phyloP scores from a whole-genome alignment of 106 monocot species.

The Triglochin maritima region DNA sequence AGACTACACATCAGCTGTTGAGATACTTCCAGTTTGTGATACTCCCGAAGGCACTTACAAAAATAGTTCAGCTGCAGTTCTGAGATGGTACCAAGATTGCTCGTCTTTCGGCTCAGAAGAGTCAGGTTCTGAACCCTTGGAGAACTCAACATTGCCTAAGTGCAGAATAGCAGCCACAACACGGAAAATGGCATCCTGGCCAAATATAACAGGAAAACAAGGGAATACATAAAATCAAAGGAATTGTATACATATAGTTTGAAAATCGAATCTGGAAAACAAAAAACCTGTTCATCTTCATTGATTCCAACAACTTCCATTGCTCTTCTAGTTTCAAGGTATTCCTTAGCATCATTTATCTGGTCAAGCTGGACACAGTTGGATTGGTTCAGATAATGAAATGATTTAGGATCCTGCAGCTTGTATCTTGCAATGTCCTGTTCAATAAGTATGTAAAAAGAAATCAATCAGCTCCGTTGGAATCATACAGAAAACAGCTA shows the following conservation, averaged over 20 bases:
- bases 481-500: too few species aligned
- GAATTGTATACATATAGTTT: neutral
- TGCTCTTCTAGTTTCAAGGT: constrained; percentile 71
- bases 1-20: neutral
- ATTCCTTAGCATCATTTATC: constrained; percentile 57
- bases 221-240: neutral
- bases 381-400: constrained; percentile 91
- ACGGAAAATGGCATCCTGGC: constrained; percentile 88
- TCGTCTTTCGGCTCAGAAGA: constrained; percentile 26
- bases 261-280: neutral
- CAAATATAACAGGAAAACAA: neutral
- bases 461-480: neutral
- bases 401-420: constrained; percentile 54
- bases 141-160: constrained; percentile 55
- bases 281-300: constrained; percentile 53
- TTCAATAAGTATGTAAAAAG: neutral
- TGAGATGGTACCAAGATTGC: constrained; percentile 17
- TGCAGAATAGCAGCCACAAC: constrained; percentile 85
- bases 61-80: constrained; percentile 15
- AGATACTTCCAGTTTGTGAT: too few species aligned
- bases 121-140: constrained; percentile 16
- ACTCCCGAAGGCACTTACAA: neutral
- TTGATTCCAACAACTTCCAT: constrained; percentile 96
- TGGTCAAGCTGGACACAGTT: constrained; percentile 68
- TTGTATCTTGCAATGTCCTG: constrained; percentile 79